phyloP scores from a whole-genome alignment of 2,329 filamentous ascomycete species.

The Coleophoma cylindrospora region DNA sequence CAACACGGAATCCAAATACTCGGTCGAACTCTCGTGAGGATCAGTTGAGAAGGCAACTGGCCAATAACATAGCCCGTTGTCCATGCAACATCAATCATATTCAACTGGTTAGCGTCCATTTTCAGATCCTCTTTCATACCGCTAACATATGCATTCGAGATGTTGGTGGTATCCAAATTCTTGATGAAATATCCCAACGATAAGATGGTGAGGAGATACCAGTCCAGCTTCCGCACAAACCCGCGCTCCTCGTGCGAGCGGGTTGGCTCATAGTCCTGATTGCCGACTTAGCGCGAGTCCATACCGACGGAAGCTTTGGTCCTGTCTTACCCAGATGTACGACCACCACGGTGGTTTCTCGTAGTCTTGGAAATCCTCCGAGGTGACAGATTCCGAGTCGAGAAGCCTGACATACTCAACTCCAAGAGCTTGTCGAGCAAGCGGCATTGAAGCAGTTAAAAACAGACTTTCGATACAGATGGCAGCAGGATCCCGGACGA shows the following conservation, averaged over 20 bases:
- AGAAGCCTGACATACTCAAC: not conserved
- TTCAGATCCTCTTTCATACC: slow-evolving; percentile 32
- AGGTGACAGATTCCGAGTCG: slow-evolving; percentile 6
- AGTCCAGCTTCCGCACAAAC: slow-evolving; percentile 22
- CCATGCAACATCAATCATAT: slow-evolving; percentile 36
- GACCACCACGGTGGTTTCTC: slow-evolving; percentile 20
- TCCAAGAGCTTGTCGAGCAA: not conserved
- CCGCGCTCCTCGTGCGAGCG: slow-evolving; percentile 13
- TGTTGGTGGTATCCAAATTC: slow-evolving; percentile 21
- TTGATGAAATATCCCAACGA: slow-evolving; percentile 25
- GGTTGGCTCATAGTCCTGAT: slow-evolving; percentile 19
- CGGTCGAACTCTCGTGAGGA: slow-evolving; percentile 35
- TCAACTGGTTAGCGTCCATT: slow-evolving; percentile 32
- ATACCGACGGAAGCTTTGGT: too few species aligned
- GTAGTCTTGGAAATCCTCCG: not conserved
- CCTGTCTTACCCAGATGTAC: slow-evolving; percentile 17
- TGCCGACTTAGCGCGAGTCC: not conserved
- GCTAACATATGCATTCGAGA: slow-evolving; percentile 32
- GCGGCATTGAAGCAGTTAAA: too few species aligned
- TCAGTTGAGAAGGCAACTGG: slow-evolving; percentile 32
- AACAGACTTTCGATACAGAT: too few species aligned
- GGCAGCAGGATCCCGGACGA: too few species aligned
- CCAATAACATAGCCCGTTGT: slow-evolving; percentile 53
- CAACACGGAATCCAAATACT: slow-evolving; percentile 38
- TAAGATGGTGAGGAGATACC: slow-evolving; percentile 19